phyloP scores from a whole-genome alignment of 148 eudicot species.

The Euryodendron excelsum region DNA sequence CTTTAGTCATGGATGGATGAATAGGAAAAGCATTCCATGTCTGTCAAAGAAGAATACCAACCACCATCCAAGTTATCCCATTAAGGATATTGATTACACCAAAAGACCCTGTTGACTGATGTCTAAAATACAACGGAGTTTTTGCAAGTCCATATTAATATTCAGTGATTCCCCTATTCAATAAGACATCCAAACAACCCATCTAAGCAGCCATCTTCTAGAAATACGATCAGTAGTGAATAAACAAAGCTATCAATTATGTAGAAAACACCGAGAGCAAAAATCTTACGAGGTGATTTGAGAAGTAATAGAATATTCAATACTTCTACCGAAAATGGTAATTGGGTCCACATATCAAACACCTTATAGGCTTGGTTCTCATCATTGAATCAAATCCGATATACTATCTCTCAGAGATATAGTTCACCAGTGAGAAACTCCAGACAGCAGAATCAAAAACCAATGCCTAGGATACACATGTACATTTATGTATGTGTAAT shows the following conservation, averaged over 20 bases:
- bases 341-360: conserved; percentile 18
- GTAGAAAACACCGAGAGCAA: background rate
- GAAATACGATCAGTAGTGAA: background rate
- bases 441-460: too few species aligned
- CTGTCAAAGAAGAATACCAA: background rate
- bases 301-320: too few species aligned
- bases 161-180: too few species aligned
- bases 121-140: too few species aligned
- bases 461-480: too few species aligned
- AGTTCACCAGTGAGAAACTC: too few species aligned
- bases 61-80: background rate
- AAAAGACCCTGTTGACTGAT: background rate
- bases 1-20: too few species aligned
- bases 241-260: background rate
- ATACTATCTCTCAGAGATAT: background rate
- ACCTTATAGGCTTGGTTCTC: conserved; percentile 10
- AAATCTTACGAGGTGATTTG: background rate
- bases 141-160: too few species aligned
- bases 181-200: too few species aligned
- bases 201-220: background rate
- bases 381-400: background rate
- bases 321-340: background rate
- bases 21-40: too few species aligned
- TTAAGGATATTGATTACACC: background rate
- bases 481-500: too few species aligned